Evolutionary conservation across 106 monocot genomes (phyloP), one percentile per base, ranked within the genome.

Genomic region (Alisma plantagoaquatica): DNA sequence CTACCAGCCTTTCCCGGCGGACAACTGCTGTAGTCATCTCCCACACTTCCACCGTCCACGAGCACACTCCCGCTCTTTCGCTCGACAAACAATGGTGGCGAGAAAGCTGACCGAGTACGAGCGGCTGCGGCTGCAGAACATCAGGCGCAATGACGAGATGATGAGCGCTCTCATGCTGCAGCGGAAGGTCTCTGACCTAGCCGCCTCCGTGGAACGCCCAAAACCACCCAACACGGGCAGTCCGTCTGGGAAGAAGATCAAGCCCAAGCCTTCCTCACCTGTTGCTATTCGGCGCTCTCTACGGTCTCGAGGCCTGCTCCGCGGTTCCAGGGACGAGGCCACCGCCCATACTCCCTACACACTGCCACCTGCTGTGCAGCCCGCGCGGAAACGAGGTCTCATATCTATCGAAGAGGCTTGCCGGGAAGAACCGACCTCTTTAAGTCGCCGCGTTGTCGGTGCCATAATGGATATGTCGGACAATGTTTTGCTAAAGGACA

Each of bases 121-220:
- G 72, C 81, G 75, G 14, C 78, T 49, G 19, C 52, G 91, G 31
- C 63, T 81, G 46, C 86, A 92, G 53, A 92, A 92, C 70, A 86
- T 92, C 42, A 53, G 73, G 29, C 79, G 87, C 41, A 94, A 94
- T 64, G 57, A 49, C 14, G 80, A 83, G 59, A 87, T 75, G 77
- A 66, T 94, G 31, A 62, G 83, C 24, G 60, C 93, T 44, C 64
- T 87, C 62, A 50, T 59, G 32, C 70, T 87, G 49, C 72, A 51
- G 18, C 66, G 54, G 12, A 76, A 76, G 31, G 77, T 72, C 71
- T 41, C 83, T 46, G 88, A 79, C 22, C 61, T 84, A 57, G 52
- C 81, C 33, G 20, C 72, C 46, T 18, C 27, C 46, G 35, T 11
- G 14, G 53, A 23, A 28, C 38, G 43, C 41, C 55, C 33, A 0